Base-by-base conservation (phyloP, 352 stramenopile genomes). In the Phytophthora sp. region DNA sequence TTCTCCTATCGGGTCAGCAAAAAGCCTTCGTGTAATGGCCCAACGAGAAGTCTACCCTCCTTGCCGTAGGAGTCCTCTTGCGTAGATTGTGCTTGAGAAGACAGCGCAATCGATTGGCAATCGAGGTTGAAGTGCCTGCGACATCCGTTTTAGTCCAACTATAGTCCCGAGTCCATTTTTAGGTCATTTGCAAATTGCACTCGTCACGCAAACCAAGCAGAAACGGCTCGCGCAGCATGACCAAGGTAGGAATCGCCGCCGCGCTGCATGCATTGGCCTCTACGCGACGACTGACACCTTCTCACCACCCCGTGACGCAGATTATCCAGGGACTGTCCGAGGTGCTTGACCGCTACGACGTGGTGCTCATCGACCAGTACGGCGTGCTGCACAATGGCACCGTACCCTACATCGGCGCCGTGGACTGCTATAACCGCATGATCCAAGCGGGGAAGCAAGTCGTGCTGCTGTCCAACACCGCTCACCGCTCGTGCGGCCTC, bases 281-380 rank as follows among this genome's bases (percentile, higher is more conserved):
- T 6, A 6, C n/a, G n/a, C n/a, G n/a, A n/a, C n/a, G n/a, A n/a
- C 42, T 60, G 15, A 26, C 26, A 17, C 9, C 35, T 44, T 17
- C 11, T 41, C 15, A 31, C 17, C 32, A n/a, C 10, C 8, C 5
- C 26, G 2, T 34, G 6, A 35, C 24, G 48, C 55, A 81, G 68
- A 62, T 82, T 4, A 51, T 85, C 28, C 18, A 42, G 6, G 79
- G 77, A 1, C 42, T 89, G 11, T 52, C 49, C 32, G 63, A 68
- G 27, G 43, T 95, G 21, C 50, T 79, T 5, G 68, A 84, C 35
- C 54, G 57, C 12, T 98, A 97, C 66, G 88, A 98, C 67, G 79
- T 87, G 10, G 96, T 98, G 63, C 81, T 98, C 50, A 73, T 97
- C 17, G 92, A 98, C 75, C 92, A 98, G 74, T 98, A 89, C 54